Evolutionary conservation across 2,329 filamentous ascomycete genomes (phyloP).

Genomic region (Cyphellophora attinorum): DNA sequence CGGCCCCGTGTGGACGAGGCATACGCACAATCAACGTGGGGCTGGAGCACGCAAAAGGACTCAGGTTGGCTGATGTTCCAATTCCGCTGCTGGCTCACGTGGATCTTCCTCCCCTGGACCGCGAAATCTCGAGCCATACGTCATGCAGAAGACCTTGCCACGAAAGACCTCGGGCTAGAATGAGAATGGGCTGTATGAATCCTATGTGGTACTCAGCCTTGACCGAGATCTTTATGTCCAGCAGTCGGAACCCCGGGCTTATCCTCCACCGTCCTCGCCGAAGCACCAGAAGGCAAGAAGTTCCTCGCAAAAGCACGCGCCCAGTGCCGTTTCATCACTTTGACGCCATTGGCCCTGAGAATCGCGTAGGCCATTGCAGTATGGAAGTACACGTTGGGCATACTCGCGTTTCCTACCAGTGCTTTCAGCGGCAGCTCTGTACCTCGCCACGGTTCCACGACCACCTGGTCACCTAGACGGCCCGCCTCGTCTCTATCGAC

Average conservation of each 20-base stretch:
- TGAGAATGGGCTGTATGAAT: too few relatives aligned
- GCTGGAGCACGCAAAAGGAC: conserved; percentile 12
- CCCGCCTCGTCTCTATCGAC: too few relatives aligned
- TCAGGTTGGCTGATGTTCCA: conserved; percentile 10
- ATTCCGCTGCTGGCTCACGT: conserved; percentile 7
- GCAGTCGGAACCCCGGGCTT: too few relatives aligned
- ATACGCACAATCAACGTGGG: conserved; percentile 7
- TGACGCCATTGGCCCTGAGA: conserved; percentile 51
- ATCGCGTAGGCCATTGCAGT: conserved; percentile 50
- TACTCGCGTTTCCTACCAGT: too few relatives aligned
- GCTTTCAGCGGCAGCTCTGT: too few relatives aligned
- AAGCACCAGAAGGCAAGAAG: too few relatives aligned
- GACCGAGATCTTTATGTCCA: too few relatives aligned
- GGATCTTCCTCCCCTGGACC: conserved; percentile 11
- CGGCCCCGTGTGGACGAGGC: conserved; percentile 5
- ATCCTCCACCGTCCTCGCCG: too few relatives aligned
- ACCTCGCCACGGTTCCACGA: too few relatives aligned
- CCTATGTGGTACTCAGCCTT: too few relatives aligned
- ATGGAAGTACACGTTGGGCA: conserved; percentile 60
- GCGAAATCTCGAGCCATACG: conserved; percentile 5
- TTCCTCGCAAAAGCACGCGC: too few relatives aligned
- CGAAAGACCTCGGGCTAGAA: conserved; percentile 5
- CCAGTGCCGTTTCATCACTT: conserved; percentile 53
- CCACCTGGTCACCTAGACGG: too few relatives aligned
- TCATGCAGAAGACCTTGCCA: conserved; percentile 10